Base-by-base conservation (phyloP, 129 eudicot genomes). In the Silybum marianum region DNA sequence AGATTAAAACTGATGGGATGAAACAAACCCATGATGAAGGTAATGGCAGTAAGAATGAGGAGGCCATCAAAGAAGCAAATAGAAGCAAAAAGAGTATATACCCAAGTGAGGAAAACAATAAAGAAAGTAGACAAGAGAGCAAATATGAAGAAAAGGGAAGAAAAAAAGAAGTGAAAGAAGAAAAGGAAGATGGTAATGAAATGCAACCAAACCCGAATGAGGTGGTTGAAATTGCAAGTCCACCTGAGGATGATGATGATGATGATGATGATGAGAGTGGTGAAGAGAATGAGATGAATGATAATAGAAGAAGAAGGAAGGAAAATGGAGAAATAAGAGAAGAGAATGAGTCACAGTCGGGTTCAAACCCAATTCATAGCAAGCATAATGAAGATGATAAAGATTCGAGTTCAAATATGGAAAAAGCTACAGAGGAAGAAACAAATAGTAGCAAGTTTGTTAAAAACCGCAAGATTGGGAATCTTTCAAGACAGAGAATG, bases 241-340 rank as follows among this genome's bases (percentile, higher is more conserved):
- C 81, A 26, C 24, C 63, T 18, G 81, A 74, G 24, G 75, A 78
- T 7, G 69, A 74, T 22, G 85, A 28, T 28, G n/a, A 72, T 77
- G 84, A 51, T 25, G 74, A 78, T 7, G 72, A 74, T 22, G 85
- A 72, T 77, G 84, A 51, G 60, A 85, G 54, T 51, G 80, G 62
- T 40, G 75, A 82, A 22, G 87, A 84, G 74, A 78, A 65, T 51
- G 77, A 44, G 7, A 66, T 63, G 25, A 63, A 63, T 65, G 28
- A 22, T 65, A 65, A 65, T 54, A 68, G 23, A 13, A 54, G 23
- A 13, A 54, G 71, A 40, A 76, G 28, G 58, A 76, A 42, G 46
- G 75, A 70, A 9, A 73, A 68, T 75, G 76, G 6, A 36, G 78
- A 77, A 65, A 60, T 63, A 36, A 58, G 66, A 58, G 23, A n/a